Evolutionary conservation across 163 green algal species (phyloP).

Genomic region (Coccomyxa subellipsoidea): DNA sequence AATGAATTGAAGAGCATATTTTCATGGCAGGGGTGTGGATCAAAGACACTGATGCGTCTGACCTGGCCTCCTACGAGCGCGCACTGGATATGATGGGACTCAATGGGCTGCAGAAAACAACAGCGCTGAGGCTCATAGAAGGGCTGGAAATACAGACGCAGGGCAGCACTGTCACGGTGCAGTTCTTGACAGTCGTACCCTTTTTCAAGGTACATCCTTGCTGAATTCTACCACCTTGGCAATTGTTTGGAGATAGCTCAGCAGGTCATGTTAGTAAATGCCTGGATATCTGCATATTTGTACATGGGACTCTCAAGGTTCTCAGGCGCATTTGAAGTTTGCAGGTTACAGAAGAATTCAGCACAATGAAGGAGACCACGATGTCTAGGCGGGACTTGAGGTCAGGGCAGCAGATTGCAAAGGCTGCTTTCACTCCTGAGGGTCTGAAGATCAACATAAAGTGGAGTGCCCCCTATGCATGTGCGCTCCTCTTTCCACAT

Average conservation of each 20-base stretch:
- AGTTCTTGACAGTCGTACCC: conserved; percentile 4
- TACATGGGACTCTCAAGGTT: not conserved
- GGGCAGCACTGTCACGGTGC: not conserved
- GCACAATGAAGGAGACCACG: not conserved
- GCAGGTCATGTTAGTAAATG: not conserved
- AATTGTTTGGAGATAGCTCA: too few relatives aligned
- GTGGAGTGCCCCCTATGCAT: not conserved
- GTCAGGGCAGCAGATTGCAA: not conserved
- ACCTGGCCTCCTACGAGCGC: not conserved
- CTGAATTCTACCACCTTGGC: too few relatives aligned
- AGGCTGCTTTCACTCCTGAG: not conserved
- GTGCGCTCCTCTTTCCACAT: not conserved
- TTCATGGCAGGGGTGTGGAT: not conserved
- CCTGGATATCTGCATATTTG: not conserved
- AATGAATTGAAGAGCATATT: not conserved
- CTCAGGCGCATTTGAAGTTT: not conserved
- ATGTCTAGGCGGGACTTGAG: not conserved
- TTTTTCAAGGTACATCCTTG: not conserved
- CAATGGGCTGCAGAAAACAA: conserved; percentile 4
- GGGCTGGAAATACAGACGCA: not conserved
- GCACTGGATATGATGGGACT: not conserved
- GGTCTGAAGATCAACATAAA: not conserved
- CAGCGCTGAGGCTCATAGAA: not conserved
- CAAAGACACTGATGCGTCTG: not conserved
- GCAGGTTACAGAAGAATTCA: conserved; percentile 1